A percentile compares a stretch with the other conserved stretches of the same genome.
Conservation (phyloP, 225 moss, liverwort and hornwort species). For the Climacium dendroides region DNA sequence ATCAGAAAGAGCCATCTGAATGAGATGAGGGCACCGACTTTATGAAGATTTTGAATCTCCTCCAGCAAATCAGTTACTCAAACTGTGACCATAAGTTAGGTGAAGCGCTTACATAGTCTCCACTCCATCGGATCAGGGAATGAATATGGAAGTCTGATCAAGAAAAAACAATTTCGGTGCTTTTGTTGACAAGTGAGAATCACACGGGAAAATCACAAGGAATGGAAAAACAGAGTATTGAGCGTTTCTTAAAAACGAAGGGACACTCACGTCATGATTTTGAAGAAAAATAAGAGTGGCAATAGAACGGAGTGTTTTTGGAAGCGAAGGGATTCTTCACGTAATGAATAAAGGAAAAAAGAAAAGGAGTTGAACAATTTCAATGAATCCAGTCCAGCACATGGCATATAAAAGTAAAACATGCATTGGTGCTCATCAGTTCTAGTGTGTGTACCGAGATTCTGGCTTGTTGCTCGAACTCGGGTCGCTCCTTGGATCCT, state of each 20-base stretch:
- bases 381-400: not conserved
- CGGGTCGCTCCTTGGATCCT: conserved; percentile 12
- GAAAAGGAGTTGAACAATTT: not conserved
- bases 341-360: not conserved
- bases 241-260: not conserved
- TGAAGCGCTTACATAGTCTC: not conserved
- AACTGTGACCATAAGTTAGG: not conserved
- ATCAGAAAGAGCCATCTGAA: not conserved
- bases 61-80: not conserved
- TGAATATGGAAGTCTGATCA: not conserved
- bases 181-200: not conserved
- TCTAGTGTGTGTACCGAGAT: conserved; percentile 9
- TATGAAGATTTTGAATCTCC: not conserved
- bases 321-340: not conserved
- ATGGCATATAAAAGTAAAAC: not conserved
- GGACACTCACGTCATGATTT: not conserved
- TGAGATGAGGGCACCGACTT: not conserved
- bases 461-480: conserved; percentile 28
- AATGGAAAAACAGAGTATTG: not conserved
- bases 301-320: not conserved
- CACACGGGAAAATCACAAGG: not conserved
- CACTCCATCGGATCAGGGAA: not conserved
- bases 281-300: not conserved
- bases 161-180: not conserved
- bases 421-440: not conserved